Evolutionary conservation across 2,329 filamentous ascomycete genomes (phyloP), one percentile per base, ranked within the genome.

Genomic region (Mycosphaerella arachidis): DNA sequence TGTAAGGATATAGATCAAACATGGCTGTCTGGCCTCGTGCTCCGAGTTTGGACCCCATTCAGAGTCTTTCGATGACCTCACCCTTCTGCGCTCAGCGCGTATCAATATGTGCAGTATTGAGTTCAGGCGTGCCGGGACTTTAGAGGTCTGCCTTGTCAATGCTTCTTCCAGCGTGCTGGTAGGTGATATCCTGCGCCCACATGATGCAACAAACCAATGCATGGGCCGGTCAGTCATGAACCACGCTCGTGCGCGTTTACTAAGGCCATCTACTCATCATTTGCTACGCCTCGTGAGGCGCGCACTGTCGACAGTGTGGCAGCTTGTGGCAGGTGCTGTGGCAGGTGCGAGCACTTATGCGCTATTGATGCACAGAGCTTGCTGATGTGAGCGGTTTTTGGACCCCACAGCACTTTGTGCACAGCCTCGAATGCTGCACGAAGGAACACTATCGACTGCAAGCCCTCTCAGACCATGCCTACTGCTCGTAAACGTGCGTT

Each of bases 401-500:
- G 52, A 40, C 52, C 52, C 33, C 31, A 54, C 31, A 24, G 24
- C 24, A 24, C 24, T 24, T 24, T 24, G 16, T 40, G 52, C 52
- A 43, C 31, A n/a, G n/a, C 31, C 24, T 18, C 20, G 33, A 31
- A 35, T 35, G 31, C 31, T 5, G 31, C 31, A 35, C 31, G 31
- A 43, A 54, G 52, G 52, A 54, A 20, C 46, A 37, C 31, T 53
- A 54, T 35, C 35, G 31, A n/a, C 31, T 54, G 52, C 18, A 54
- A 43, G 52, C 7, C 52, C 13, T 43, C 6, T 29, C 29, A 24
- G 8, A 10, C 50, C 29, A 12, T 37, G 50, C 4, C 50, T 53
- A 24, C n/a, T 24, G 10, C 52, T 43, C 33, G 52, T 43, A 24
- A 37, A 35, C 31, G n/a, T 40, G 52, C 35, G 31, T 54, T 18